phyloP scores from a whole-genome alignment of 176 grass and related monocot species.

The Oryza brachyantha region DNA sequence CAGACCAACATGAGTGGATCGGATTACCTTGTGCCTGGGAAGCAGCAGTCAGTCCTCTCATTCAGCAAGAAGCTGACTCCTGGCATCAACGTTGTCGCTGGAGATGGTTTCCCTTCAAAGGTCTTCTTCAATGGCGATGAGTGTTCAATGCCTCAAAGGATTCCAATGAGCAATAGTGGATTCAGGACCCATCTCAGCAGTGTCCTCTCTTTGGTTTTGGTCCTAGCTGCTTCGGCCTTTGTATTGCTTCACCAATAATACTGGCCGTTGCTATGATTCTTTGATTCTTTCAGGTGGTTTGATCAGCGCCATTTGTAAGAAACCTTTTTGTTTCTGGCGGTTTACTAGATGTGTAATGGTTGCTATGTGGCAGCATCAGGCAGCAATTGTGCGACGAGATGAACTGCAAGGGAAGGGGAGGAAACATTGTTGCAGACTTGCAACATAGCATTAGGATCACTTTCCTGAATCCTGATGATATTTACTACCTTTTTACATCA shows the following conservation, averaged over 20 bases:
- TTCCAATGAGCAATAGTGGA: conserved; percentile 45
- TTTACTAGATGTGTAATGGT: conserved; percentile 32
- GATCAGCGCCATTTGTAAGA: conserved; percentile 38
- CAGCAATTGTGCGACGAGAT: conserved; percentile 25
- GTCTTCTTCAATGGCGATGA: conserved; percentile 96
- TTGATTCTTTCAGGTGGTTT: conserved; percentile 64
- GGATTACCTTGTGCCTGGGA: conserved; percentile 71
- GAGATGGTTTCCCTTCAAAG: conserved; percentile 82
- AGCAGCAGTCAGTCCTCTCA: conserved; percentile 86
- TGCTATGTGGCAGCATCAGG: conserved; percentile 30
- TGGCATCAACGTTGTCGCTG: conserved; percentile 52
- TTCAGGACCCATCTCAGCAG: conserved; percentile 30
- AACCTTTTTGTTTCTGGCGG: conserved; percentile 48
- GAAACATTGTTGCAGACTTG: conserved; percentile 32
- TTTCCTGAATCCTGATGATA: conserved; percentile 29
- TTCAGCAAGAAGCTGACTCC: conserved; percentile 87
- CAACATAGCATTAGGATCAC: conserved; percentile 23
- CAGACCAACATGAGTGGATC: conserved; percentile 61
- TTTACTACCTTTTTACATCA: conserved; percentile 26
- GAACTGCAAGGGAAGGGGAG: neutral
- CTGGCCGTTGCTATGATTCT: conserved; percentile 41
- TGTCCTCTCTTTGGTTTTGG: conserved; percentile 26
- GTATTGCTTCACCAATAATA: conserved; percentile 55
- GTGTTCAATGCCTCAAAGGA: conserved; percentile 56
- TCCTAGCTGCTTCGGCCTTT: conserved; percentile 43